A percentile compares a stretch with the other conserved stretches of the same genome.
These are phyloP conservation scores for Vigna nakashimae DNA, from an alignment of 306 rosid genomes.

Conservation along the genomic window DNA sequence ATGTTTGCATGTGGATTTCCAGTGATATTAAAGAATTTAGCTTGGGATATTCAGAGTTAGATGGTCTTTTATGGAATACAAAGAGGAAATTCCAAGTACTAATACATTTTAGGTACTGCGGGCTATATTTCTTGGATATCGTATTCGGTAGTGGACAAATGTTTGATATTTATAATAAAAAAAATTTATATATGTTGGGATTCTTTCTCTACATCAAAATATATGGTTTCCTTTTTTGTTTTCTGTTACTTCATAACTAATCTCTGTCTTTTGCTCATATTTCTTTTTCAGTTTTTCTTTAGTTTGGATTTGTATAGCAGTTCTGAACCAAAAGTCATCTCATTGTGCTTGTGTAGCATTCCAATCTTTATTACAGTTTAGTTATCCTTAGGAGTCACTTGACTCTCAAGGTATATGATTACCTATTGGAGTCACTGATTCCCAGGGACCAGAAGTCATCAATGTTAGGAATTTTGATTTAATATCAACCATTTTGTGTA, in stretches of 20 bases:
- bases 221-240: background rate
- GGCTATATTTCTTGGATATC: slow-evolving; percentile 5
- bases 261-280: background rate
- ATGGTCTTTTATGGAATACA: slow-evolving; percentile 3
- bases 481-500: background rate
- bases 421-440: background rate
- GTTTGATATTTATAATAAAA: background rate
- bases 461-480: background rate
- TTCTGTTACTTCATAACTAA: background rate
- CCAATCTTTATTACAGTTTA: background rate
- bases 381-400: background rate
- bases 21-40: background rate
- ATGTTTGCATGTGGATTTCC: slow-evolving; percentile 1
- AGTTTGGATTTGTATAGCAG: background rate
- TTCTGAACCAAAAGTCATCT: background rate
- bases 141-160: background rate
- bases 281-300: slow-evolving; percentile 12
- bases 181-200: background rate
- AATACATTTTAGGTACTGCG: background rate
- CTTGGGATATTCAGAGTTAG: slow-evolving; percentile 8
- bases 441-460: background rate
- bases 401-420: background rate
- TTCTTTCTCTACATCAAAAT: background rate
- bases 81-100: background rate
- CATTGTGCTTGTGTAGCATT: background rate